Base-by-base conservation (phyloP, 768 basidiomycete species). In the Suillus alpinus region DNA sequence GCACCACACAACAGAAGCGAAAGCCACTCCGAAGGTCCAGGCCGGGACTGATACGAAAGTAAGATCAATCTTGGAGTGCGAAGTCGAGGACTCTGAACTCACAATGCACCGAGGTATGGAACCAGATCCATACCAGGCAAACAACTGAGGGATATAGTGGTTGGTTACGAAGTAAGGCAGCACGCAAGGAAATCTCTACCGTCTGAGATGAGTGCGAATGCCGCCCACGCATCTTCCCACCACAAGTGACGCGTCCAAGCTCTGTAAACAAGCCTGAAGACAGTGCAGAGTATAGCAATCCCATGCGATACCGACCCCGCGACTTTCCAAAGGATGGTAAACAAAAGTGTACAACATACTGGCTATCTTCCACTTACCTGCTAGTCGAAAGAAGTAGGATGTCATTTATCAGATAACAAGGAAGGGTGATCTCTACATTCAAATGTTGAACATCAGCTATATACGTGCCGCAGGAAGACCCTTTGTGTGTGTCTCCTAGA, bases 211-310 rank as follows among this genome's bases (percentile, higher is more conserved):
- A 50, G 29, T 31, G 49, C 31, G n/a, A 32, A 32, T n/a, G 49
- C 49, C 2, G 49, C 49, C 49, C 49, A 50, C n/a, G 49, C 49
- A n/a, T 50, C 49, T 10, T 50, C 49, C 49, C 49, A 50, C 49
- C 49, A 50, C 18, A 50, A 50, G 29, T n/a, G 49, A 50, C 18
- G 49, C 18, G 10, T 50, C 49, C 49, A 50, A n/a, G 18, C 31
- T 32, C 49, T 32, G 49, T 50, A 50, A n/a, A 50, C 10, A 50
- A 50, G 49, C 31, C 49, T 50, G 31, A 50, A 50, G 31, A n/a
- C 10, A 5, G 49, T 50, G 10, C 49, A 50, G 29, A 31, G 31
- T 6, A 50, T 50, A 31, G 49, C 49, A 12, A 32, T 50, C 5
- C 2, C 31, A 50, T 50, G 49, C n/a, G 6, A 32, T 32, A 50